Evolutionary conservation across 2,329 filamentous ascomycete species (phyloP).

Genomic region (Colletotrichum graminicola): DNA sequence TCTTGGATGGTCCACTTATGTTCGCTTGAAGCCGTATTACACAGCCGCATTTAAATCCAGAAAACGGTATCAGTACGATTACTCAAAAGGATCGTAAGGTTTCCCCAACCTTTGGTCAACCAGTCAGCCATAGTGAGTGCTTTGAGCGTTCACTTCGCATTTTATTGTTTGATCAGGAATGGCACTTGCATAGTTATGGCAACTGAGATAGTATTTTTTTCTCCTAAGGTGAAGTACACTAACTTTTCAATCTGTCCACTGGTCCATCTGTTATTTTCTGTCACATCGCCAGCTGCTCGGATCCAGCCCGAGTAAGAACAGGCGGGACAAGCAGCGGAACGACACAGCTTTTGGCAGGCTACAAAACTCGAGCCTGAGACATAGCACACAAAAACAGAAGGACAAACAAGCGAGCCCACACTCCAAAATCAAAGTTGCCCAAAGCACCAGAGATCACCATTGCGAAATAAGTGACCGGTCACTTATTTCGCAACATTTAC

Average conservation of each 20-base stretch:
- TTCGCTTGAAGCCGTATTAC: background rate
- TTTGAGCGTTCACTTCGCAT: background rate
- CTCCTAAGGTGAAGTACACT: background rate
- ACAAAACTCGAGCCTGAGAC: background rate
- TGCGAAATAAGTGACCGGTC: slow-evolving; percentile 34
- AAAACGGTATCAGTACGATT: background rate
- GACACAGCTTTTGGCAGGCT: slow-evolving; percentile 18
- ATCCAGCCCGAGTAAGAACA: background rate
- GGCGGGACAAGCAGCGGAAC: slow-evolving; percentile 14
- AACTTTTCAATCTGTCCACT: slow-evolving; percentile 32
- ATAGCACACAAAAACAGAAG: slow-evolving; percentile 1
- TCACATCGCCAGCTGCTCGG: slow-evolving; percentile 13
- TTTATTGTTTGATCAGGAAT: background rate
- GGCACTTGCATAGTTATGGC: background rate
- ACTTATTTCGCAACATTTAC: slow-evolving; percentile 30
- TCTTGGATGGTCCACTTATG: background rate
- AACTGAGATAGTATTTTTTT: slow-evolving; percentile 28
- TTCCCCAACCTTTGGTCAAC: no score
- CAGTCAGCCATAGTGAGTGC: background rate
- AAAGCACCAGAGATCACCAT: background rate
- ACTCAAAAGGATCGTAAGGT: background rate
- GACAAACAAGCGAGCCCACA: background rate
- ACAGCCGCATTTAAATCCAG: background rate
- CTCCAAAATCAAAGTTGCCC: slow-evolving; percentile 17
- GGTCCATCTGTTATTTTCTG: slow-evolving; percentile 20